phyloP scores from a whole-genome alignment of 1,284 basidiomycete species.

The Tilletia indica region DNA sequence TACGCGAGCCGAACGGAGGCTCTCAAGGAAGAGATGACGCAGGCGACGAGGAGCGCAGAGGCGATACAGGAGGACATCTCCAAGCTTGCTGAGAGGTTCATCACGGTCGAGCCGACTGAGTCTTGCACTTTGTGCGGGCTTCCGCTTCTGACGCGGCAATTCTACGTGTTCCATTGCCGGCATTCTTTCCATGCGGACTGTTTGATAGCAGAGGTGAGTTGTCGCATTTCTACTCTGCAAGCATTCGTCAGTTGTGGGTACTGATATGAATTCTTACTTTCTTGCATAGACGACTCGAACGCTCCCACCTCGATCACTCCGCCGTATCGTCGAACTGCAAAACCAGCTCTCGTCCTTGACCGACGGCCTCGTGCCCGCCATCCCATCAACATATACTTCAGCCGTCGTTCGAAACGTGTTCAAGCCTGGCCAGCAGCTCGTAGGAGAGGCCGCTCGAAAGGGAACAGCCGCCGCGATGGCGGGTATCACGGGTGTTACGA shows the following conservation, averaged over 20 bases:
- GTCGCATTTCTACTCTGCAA: neutral
- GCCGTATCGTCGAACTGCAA: slow-evolving; percentile 49
- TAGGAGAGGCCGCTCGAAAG: slow-evolving; percentile 10
- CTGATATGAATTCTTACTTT: neutral
- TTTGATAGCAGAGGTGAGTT: slow-evolving; percentile 46
- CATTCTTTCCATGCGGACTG: slow-evolving; percentile 67
- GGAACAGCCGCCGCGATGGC: slow-evolving; percentile 14
- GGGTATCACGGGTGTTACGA: slow-evolving; percentile 15
- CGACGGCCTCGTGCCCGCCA: slow-evolving; percentile 23
- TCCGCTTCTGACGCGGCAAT: slow-evolving; percentile 78
- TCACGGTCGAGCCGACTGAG: slow-evolving; percentile 84
- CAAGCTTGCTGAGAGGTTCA: slow-evolving; percentile 81
- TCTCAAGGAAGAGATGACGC: slow-evolving; percentile 92
- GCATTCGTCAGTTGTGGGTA: no score
- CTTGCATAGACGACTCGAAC: slow-evolving; percentile 33
- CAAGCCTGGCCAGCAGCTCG: slow-evolving; percentile 16
- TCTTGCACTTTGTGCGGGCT: slow-evolving; percentile 78
- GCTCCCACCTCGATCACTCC: slow-evolving; percentile 43
- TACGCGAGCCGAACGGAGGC: slow-evolving; percentile 88
- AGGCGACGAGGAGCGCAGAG: slow-evolving; percentile 85
- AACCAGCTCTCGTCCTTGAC: slow-evolving; percentile 30
- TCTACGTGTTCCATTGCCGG: slow-evolving; percentile 97
- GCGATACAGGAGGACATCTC: slow-evolving; percentile 89
- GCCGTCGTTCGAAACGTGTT: slow-evolving; percentile 16
- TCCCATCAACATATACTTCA: slow-evolving; percentile 25